Evolutionary conservation across 2,329 filamentous ascomycete species (phyloP), one percentile per base, ranked within the genome.

Genomic region (Colletotrichum sp.): DNA sequence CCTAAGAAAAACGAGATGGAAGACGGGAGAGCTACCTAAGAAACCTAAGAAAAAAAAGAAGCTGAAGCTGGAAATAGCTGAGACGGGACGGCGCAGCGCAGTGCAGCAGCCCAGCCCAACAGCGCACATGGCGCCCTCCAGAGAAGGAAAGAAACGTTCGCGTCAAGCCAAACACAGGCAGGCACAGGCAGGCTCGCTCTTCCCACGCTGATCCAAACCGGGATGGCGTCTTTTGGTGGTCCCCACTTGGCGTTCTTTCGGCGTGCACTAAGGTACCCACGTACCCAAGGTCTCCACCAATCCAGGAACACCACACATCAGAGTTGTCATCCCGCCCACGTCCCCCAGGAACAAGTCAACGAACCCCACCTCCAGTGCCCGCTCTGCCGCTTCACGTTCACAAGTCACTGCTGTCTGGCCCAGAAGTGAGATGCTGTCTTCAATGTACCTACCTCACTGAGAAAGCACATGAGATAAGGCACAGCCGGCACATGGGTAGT

Each of bases 241-340:
- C 59, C 18, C 28, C 28, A 32, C 32, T 32, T 34, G 21, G 69
- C 32, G 43, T 15, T 21, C n/a, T 59, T 67, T 39, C 59, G 21
- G 5, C 16, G 39, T n/a, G 8, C 15, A 15, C 15, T 39, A 36
- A 36, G 34, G 36, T 39, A 48, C 39, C 39, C 39, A 48, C 43
- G 43, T 52, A 52, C n/a, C 43, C 43, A 21, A 48, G 2, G 39
- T 64, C 55, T 63, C 68, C 69, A 39, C 72, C 68, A 75, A 75
- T 75, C 63, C 73, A 75, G 73, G 73, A 72, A 75, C 73, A 65
- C 55, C 43, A 52, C 43, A 52, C n/a, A 7, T 52, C n/a, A 52
- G 43, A 52, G 43, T 52, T 52, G 43, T 52, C 43, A 52, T 52
- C 43, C 43, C 43, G 43, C 43, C 43, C 43, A 52, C n/a, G 43